Evolutionary conservation across 1,284 basidiomycete species (phyloP).

Genomic region (Coniophora puteana): DNA sequence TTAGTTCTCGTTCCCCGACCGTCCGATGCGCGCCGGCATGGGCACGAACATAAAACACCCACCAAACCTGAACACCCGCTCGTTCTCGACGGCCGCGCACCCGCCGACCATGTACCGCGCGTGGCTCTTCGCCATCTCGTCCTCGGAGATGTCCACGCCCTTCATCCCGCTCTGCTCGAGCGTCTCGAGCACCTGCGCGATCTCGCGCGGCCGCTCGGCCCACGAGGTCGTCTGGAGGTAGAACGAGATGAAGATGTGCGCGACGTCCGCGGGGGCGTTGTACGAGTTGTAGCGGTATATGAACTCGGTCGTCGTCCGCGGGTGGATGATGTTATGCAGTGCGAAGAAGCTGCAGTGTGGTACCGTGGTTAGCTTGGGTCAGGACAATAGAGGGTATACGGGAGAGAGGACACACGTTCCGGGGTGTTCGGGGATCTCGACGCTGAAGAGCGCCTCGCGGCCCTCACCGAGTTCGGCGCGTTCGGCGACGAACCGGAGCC

Average conservation of each 20-base stretch:
- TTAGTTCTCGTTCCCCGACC: constrained; percentile 1
- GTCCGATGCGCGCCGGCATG: neutral
- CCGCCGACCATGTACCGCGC: constrained; percentile 95
- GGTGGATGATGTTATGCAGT: constrained; percentile 85
- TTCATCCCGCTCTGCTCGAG: constrained; percentile 74
- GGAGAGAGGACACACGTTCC: constrained; percentile 62
- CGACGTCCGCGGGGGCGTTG: constrained; percentile 60
- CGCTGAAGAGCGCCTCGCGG: constrained; percentile 88
- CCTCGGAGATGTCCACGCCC: constrained; percentile 87
- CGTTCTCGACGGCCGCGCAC: constrained; percentile 70
- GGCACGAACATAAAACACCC: constrained; percentile 25
- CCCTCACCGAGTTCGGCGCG: constrained; percentile 97
- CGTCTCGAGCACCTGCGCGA: constrained; percentile 58
- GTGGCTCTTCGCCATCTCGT: constrained; percentile 96
- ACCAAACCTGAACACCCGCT: constrained; percentile 94
- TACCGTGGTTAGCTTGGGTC: constrained; percentile 9
- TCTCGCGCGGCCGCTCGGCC: constrained; percentile 72
- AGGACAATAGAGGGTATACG: constrained; percentile 4
- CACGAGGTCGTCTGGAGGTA: constrained; percentile 64
- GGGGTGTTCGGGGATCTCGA: constrained; percentile 89
- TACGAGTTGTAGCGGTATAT: constrained; percentile 85
- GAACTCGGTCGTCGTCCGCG: constrained; percentile 95
- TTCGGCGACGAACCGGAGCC: constrained; percentile 95
- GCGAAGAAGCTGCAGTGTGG: constrained; percentile 78
- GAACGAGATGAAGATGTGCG: constrained; percentile 92